Conservation (phyloP, 441 rosid species). For the Erodium moschatum region DNA sequence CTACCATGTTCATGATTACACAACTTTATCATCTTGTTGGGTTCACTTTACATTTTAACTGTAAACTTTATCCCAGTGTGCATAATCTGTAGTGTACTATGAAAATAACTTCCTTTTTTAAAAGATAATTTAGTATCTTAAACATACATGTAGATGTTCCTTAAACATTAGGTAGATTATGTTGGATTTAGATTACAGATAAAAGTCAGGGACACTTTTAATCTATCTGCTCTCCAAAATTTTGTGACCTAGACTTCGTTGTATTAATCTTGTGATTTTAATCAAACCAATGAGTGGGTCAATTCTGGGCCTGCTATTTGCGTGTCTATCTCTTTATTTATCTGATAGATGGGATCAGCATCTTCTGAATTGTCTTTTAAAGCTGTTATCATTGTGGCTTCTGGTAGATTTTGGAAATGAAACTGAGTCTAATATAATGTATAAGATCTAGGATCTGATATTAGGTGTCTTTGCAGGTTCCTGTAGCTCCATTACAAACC, state of each 20-base stretch:
- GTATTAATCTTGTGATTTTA: neutral
- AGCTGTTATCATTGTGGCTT: neutral
- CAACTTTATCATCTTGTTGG: neutral
- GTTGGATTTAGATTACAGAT: neutral
- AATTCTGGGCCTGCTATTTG: neutral
- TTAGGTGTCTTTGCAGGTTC: conserved; percentile 40
- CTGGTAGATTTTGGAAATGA: neutral
- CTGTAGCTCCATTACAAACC: conserved; percentile 56
- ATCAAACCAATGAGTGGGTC: neutral
- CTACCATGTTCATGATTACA: neutral
- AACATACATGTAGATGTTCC: neutral
- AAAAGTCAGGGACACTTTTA: neutral
- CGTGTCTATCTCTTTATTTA: neutral
- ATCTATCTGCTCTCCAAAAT: neutral
- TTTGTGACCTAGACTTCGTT: neutral
- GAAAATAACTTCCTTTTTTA: neutral
- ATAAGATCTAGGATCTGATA: neutral
- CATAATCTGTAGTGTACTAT: neutral
- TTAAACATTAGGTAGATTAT: neutral
- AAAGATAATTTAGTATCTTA: neutral
- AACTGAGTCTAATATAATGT: neutral
- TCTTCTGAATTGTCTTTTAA: no score
- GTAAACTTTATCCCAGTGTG: neutral
- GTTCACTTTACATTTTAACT: neutral
- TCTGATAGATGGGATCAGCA: no score